Evolutionary conservation across 2,329 filamentous ascomycete genomes (phyloP), one percentile per base, ranked within the genome.

Genomic region (Exophiala oligosperma): DNA sequence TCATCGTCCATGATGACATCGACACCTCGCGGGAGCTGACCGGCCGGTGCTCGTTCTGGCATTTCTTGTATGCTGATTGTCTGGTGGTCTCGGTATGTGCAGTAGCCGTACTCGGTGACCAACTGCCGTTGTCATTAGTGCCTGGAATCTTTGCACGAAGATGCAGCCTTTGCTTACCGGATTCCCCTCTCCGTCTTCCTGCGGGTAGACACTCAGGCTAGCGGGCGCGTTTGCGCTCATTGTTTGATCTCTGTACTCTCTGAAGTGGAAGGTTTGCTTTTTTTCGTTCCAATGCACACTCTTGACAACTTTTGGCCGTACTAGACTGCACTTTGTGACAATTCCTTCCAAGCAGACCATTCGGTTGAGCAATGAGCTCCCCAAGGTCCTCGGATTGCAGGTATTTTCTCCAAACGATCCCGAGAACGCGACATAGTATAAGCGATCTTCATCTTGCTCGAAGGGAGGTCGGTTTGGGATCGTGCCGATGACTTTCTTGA

Each of bases 21-120:
- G 17, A 99, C 94, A 56, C 93, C 92, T 54, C 94, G 88, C 59
- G 94, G 94, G 64, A 99, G 83, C 79, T 97, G 94, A 53, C 94
- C 94, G 59, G 94, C 93, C 54, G 94, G 94, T 1, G 94, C 94
- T 67, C 93, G 83, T 75, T 99, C 94, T 0, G 94, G 94, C 94
- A 99, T 99, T 78, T 99, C 94, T 76, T 99, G 94, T 65, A 99
- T 97, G 0, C 93, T 97, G 60, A 99, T 91, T 14, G 91, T 96
- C 74, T 99, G 94, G 72, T 99, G 94, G 72, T 99, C 94, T 70
- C 93, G 84, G 76, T 97, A 99, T 51, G 89, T 94, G 73, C 89
- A 95, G 77, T 95, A 93, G 24, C 94, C 94, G 72, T 97, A 99
- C 72, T 99, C 94, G 2, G 94, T 99, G 58, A 91, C 84, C 21